Evolutionary conservation across 192 early-diverging fungal genomes (phyloP), one percentile per base, ranked within the genome.

Genomic region (Polychytrium aggregatum): DNA sequence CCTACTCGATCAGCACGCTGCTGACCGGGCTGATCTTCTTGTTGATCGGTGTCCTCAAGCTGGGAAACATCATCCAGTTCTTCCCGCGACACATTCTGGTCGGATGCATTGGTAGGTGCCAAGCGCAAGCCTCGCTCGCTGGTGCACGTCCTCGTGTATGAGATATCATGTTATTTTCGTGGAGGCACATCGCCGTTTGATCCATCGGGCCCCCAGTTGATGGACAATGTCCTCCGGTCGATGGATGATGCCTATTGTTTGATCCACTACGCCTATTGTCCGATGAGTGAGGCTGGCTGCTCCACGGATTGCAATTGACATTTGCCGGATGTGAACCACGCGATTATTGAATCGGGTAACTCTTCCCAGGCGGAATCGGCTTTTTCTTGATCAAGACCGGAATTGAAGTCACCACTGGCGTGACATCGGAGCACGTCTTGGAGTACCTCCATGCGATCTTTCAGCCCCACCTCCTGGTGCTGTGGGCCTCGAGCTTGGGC

Each of bases 1-100:
- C 90, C 0, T 95, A 90, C 63, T 83, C 88, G 0, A 34, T 85
- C 38, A 90, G 87, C 63, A 86, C 92, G 0, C 27, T 98, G 24
- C 53, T 97, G 60, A 98, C 93, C 0, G 95, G 93, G 3, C 29
- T 82, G 1, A 83, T 79, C 1, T 98, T 98, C 57, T 68, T 89
- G 44, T 28, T 86, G 24, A 69, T 98, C 1, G 95, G 93, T 13
- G 68, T 76, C 24, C 83, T 95, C 37, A 79, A 81, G 59, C 64
- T 87, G 53, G 74, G 67, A 22, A 78, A 64, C 38, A 31, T 72
- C 21, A 62, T 74, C 27, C 72, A 64, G 44, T 77, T 79, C 53
- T 78, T 75, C 54, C 66, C 68, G 2, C 36, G 92, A 10, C 95
- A 96, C 52, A 92, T 96, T 52, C 71, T 96, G 3, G 89, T 95